These are phyloP conservation scores for Diaporthe velutina DNA, from an alignment of 2,329 filamentous ascomycete genomes.

Conservation along the genomic window DNA sequence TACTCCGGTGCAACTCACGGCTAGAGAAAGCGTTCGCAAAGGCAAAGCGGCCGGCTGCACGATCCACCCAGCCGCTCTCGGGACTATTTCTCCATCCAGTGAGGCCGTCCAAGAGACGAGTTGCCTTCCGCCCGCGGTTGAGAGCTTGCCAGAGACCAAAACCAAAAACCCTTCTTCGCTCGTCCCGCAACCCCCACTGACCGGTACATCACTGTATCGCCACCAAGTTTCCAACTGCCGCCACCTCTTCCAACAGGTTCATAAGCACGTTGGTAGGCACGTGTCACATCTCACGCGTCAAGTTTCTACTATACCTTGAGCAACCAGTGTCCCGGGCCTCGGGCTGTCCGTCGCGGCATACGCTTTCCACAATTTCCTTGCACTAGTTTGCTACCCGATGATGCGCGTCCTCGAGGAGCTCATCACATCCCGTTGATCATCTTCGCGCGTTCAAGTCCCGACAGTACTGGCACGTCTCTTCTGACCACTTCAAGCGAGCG, in stretches of 20 bases:
- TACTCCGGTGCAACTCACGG: not conserved
- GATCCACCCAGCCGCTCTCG: not conserved
- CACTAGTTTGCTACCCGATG: conserved; percentile 20
- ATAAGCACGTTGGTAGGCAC: conserved; percentile 32
- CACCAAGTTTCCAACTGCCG: conserved; percentile 9
- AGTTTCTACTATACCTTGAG: conserved; percentile 12
- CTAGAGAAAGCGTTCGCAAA: conserved; percentile 1
- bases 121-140: not conserved
- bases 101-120: not conserved
- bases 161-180: not conserved
- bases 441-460: conserved; percentile 29
- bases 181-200: not conserved
- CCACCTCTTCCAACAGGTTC: conserved; percentile 2
- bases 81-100: conserved; percentile 5
- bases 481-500: conserved; percentile 35
- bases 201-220: conserved; percentile 7
- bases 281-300: conserved; percentile 24
- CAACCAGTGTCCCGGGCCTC: not conserved
- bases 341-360: not conserved
- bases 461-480: conserved; percentile 34
- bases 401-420: conserved; percentile 31
- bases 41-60: conserved; percentile 3
- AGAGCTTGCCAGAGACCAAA: not conserved
- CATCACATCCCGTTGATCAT: conserved; percentile 22
- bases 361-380: conserved; percentile 7